Evolutionary conservation across 768 basidiomycete genomes (phyloP).

Genomic region (Porphyrellus cyaneotinctus): DNA sequence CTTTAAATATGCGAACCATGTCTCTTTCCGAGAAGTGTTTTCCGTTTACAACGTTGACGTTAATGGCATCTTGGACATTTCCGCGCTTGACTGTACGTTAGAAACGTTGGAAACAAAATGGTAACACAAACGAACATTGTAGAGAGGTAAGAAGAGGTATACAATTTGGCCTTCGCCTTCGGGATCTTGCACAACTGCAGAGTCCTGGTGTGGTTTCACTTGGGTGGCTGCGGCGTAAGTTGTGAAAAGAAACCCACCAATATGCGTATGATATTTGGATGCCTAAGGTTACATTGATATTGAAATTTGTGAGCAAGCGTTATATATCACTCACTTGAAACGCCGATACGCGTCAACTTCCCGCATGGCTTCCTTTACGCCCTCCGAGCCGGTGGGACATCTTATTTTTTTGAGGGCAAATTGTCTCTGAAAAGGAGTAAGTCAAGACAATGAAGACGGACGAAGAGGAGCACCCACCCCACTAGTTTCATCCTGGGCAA

Average conservation of each 20-base stretch:
- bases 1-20: slow-evolving; percentile 86
- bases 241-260: slow-evolving; percentile 44
- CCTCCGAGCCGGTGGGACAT: slow-evolving; percentile 84
- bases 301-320: background rate
- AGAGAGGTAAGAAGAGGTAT: slow-evolving; percentile 92
- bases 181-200: slow-evolving; percentile 90
- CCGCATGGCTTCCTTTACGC: slow-evolving; percentile 84
- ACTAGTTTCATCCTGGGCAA: slow-evolving; percentile 81
- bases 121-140: slow-evolving; percentile 54
- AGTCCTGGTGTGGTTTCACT: slow-evolving; percentile 53
- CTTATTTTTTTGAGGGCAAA: slow-evolving; percentile 98
- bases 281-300: slow-evolving; percentile 42
- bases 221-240: background rate
- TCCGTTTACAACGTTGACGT: slow-evolving; percentile 76
- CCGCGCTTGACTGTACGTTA: slow-evolving; percentile 56
- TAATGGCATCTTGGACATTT: slow-evolving; percentile 94
- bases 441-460: background rate
- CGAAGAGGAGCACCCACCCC: slow-evolving; percentile 48
- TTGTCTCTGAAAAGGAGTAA: slow-evolving; percentile 51
- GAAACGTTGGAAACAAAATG: background rate
- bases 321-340: slow-evolving; percentile 65
- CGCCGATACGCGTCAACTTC: slow-evolving; percentile 92
- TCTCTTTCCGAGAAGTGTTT: slow-evolving; percentile 84
- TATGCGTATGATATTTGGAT: slow-evolving; percentile 95
- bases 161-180: slow-evolving; percentile 93